Base-by-base conservation (phyloP, 805 yeast species). In the Candida wancherniae region DNA sequence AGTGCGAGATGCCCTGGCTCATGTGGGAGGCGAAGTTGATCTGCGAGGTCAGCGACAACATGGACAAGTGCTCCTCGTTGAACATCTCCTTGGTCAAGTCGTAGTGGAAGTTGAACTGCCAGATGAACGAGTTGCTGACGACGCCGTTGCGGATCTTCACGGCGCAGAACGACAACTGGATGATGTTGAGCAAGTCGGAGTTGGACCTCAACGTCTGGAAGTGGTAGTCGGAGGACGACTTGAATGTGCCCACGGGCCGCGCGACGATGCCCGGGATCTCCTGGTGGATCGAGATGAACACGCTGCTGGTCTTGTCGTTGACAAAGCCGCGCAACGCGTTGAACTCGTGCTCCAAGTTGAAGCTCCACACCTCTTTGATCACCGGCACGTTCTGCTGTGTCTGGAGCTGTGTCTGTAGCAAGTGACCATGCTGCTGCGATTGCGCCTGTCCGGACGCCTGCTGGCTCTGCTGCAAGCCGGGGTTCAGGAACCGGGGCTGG, bases 221-320 rank as follows among this genome's bases (percentile, higher is more conserved):
- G 57, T 92, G 97, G 58, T 87, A 92, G 56, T 92, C 97, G 15
- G 82, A 71, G 10, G 92, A 84, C 2, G 92, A 78, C 47, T 85
- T 77, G 60, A 92, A 92, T 12, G 84, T 77, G 12, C 98, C 98
- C 38, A 92, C 84, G 10, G 98, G 98, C 47, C 98, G 74, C 3
- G 95, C 95, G 16, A 90, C 81, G 14, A 94, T 84, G 0, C 98
- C 98, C 0, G 96, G 96, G 52, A 92, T 87, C 56, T 92, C 97
- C 27, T 94, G 87, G 46, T 87, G 88, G 36, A 87, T 73, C 3
- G 84, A 72, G 15, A 82, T 72, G 44, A 69, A 65, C 33, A 77
- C 72, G 46, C 50, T 40, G 6, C 61, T 45, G 5, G 65, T 51
- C 26, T 71, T 78, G 36, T 71, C 71, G 31, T 66, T 72, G 24